A percentile compares a stretch with the other conserved stretches of the same genome.
Evolutionary conservation across 306 rosid species (phyloP).

Genomic region (Trifolium dubium): DNA sequence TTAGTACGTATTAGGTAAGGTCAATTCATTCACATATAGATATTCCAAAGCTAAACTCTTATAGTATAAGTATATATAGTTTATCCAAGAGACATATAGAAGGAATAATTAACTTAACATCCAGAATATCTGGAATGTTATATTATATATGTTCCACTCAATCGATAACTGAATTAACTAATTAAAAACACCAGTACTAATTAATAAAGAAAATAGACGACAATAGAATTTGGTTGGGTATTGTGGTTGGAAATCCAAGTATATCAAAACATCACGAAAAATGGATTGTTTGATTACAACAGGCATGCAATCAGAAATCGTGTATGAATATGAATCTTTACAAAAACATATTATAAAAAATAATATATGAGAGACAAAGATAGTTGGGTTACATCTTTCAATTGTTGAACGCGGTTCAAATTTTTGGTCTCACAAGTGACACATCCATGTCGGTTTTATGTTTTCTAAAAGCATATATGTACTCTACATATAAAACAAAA

Average conservation of each 20-base stretch:
- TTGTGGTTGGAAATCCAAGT: slow-evolving; percentile 24
- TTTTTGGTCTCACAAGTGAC: slow-evolving; percentile 30
- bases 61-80: slow-evolving; percentile 1
- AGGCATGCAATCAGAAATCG: slow-evolving; percentile 47
- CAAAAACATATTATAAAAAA: background rate
- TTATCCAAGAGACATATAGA: slow-evolving; percentile 26
- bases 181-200: too few species aligned
- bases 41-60: background rate
- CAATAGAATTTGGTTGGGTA: slow-evolving; percentile 23
- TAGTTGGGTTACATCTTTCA: slow-evolving; percentile 27
- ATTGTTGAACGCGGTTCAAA: slow-evolving; percentile 39
- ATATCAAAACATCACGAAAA: slow-evolving; percentile 7
- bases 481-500: background rate
- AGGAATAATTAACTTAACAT: slow-evolving; percentile 3
- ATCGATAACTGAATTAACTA: slow-evolving; percentile 13
- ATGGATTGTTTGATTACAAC: slow-evolving; percentile 40
- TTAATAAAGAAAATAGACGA: slow-evolving; percentile 10
- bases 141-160: background rate
- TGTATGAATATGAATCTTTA: slow-evolving; percentile 28
- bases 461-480: slow-evolving; percentile 35
- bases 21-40: background rate
- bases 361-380: slow-evolving; percentile 27
- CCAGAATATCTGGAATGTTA: slow-evolving; percentile 36
- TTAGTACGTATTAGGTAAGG: background rate
- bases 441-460: slow-evolving; percentile 46